Evolutionary conservation across 768 basidiomycete species (phyloP).

Genomic region (Xanthoconium stramineum): DNA sequence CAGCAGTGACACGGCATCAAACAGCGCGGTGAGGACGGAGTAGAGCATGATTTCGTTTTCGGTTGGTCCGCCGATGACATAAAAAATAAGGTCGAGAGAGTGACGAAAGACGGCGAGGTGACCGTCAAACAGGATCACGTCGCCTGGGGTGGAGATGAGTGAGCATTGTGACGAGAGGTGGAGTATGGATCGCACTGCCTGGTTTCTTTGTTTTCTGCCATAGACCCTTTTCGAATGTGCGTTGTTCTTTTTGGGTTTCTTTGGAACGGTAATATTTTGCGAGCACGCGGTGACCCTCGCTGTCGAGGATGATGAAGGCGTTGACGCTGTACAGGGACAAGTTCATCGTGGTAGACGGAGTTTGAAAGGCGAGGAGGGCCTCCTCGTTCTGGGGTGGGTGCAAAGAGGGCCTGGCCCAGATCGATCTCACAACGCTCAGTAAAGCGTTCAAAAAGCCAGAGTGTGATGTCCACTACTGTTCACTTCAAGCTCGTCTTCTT

Average conservation of each 20-base stretch:
- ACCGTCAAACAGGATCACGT: constrained; percentile 88
- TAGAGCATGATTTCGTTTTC: constrained; percentile 98
- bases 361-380: constrained; percentile 11
- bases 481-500: constrained; percentile 40
- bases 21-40: constrained; percentile 76
- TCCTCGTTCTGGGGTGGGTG: constrained; percentile 22
- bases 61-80: constrained; percentile 79
- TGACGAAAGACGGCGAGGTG: constrained; percentile 93
- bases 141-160: constrained; percentile 48
- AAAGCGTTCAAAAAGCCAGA: constrained; percentile 15
- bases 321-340: constrained; percentile 85
- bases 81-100: constrained; percentile 92
- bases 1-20: constrained; percentile 82
- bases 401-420: constrained; percentile 12
- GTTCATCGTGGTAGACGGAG: constrained; percentile 46
- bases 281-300: constrained; percentile 92
- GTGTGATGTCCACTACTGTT: constrained; percentile 1
- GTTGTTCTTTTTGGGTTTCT: constrained; percentile 82
- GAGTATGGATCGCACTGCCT: constrained; percentile 56
- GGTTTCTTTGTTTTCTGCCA: constrained; percentile 95
- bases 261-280: constrained; percentile 93
- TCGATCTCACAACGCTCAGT: constrained; percentile 1
- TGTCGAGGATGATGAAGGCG: constrained; percentile 88
- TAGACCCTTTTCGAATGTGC: constrained; percentile 91
- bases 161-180: background rate